phyloP scores from a whole-genome alignment of 176 grass and related monocot species.

The Musa beccarii region DNA sequence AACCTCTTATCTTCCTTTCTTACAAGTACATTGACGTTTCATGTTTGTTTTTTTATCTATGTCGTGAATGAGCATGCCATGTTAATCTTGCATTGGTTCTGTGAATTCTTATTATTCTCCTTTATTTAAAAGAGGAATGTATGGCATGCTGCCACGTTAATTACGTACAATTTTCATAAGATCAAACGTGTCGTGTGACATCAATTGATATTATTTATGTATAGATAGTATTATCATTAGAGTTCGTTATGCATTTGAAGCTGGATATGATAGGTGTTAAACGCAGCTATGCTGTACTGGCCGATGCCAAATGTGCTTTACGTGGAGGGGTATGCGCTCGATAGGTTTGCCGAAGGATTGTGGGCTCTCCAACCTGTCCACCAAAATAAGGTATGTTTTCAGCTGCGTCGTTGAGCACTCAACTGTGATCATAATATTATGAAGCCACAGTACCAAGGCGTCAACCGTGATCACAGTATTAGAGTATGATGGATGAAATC shows the following conservation, averaged over 20 bases:
- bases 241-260: neutral
- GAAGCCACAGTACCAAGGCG: too few species aligned
- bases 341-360: conserved; percentile 61
- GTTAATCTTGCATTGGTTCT: too few species aligned
- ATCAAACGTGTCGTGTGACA: too few species aligned
- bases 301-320: conserved; percentile 73
- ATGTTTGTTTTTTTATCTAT: too few species aligned
- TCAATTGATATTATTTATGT: neutral
- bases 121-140: too few species aligned
- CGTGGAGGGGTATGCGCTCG: conserved; percentile 82
- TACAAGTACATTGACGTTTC: neutral
- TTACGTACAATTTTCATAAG: too few species aligned
- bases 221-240: neutral
- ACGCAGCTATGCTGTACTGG: conserved; percentile 91
- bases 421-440: neutral
- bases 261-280: conserved; percentile 44
- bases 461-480: neutral
- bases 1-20: neutral
- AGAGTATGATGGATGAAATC: neutral
- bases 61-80: too few species aligned
- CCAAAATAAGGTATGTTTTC: conserved; percentile 61
- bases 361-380: conserved; percentile 84
- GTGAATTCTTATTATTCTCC: too few species aligned
- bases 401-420: neutral
- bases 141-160: too few species aligned